Base-by-base conservation (phyloP, 352 stramenopile genomes). In the Phytophthora hybrid region DNA sequence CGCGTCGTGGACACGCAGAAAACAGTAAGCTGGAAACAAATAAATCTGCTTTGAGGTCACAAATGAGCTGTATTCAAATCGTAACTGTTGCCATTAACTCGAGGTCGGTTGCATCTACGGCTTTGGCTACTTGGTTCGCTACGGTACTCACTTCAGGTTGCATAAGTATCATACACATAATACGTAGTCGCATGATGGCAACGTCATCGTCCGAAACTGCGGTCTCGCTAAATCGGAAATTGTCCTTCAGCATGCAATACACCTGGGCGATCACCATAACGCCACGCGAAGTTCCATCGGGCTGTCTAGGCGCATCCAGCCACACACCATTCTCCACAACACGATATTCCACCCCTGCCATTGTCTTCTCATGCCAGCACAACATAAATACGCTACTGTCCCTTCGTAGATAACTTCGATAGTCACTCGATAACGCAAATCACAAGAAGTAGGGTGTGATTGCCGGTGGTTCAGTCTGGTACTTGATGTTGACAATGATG, bases 121-220 rank as follows among this genome's bases (percentile, higher is more conserved):
- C 13, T 5, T 47, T 47, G 39, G 39, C 39, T 47, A 47, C 39
- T 47, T 19, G 39, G 39, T 19, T 47, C 3, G 39, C 39, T 19
- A 47, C 11, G 5, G 39, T 47, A 47, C 39, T 47, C 39, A 47
- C 39, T 47, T 47, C 39, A 47, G 39, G 10, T 47, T 47, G 39
- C 39, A 47, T 47, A 47, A 47, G 39, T 47, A 47, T 47, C 39
- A 47, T 47, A 8, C 39, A 47, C 39, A 47, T n/a, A 47, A 47
- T 47, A 47, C 39, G 39, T 47, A 47, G 39, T 47, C 39, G 39
- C 39, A 47, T 47, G 39, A 47, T 11, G 10, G 39, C 39, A 47
- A 47, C 39, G 11, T 47, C 39, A n/a, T 47, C 39, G 39, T 16
- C 39, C 18, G 39, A 47, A 47, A 47, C 39, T n/a, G 39, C 18